A percentile compares a stretch with the other conserved stretches of the same genome.
phyloP scores from a whole-genome alignment of 2,329 filamentous ascomycete species.

The Colletotrichum magnum region DNA sequence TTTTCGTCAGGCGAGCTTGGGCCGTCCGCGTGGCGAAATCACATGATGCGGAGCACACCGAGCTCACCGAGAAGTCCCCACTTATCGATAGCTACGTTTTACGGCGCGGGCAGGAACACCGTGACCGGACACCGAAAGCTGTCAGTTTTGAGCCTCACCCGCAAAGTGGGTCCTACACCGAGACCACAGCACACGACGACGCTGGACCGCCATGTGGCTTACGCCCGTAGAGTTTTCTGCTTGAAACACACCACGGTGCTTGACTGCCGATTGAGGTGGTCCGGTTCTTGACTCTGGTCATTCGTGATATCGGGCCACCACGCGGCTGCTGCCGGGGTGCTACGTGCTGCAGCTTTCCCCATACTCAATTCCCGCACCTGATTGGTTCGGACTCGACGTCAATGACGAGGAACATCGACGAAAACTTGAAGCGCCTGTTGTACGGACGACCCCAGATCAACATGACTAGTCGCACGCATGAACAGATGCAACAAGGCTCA shows the following conservation, averaged over 20 bases:
- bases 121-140: slow-evolving; percentile 8
- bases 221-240: slow-evolving; percentile 1
- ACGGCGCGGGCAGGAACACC: no score
- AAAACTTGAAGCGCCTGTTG: background rate
- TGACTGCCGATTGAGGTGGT: background rate
- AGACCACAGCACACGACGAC: slow-evolving; percentile 26
- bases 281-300: background rate
- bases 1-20: slow-evolving; percentile 36
- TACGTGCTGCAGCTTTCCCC: slow-evolving; percentile 2
- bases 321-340: slow-evolving; percentile 15
- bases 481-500: background rate
- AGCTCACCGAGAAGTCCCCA: background rate
- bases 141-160: slow-evolving; percentile 34
- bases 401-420: background rate
- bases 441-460: background rate
- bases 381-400: slow-evolving; percentile 10
- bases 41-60: slow-evolving; percentile 40
- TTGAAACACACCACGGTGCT: slow-evolving; percentile 19
- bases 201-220: slow-evolving; percentile 1
- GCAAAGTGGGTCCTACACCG: slow-evolving; percentile 8
- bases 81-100: no score
- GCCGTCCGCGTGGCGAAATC: slow-evolving; percentile 24
- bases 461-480: slow-evolving; percentile 9
- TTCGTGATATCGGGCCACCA: background rate
- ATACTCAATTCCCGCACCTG: background rate